Base-by-base conservation (phyloP, 495 filamentous ascomycete species). In the Thozetella sp. region DNA sequence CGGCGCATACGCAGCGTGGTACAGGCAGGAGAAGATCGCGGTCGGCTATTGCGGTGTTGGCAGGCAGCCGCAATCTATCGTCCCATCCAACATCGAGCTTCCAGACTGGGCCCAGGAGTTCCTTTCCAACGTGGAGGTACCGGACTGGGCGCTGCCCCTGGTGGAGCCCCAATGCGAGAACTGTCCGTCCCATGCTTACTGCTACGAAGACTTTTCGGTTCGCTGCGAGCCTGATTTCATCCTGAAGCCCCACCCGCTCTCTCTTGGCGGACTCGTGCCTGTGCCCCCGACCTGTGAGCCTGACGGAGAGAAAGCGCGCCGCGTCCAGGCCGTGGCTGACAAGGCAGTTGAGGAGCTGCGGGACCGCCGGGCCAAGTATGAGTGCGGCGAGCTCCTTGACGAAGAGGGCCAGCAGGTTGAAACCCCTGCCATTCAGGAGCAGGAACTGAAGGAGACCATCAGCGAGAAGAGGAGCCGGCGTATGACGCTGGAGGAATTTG, bases 31-130 rank as follows among this genome's bases (percentile, higher is more conserved):
- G 72, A 97, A 98, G 81, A 75, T 96, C 13, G 91, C 91, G 37
- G 92, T 97, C 45, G 95, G 95, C 24, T 99, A 94, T 71, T 99
- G 95, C 71, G 94, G 93, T 22, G 85, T 95, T 62, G 95, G 93
- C 19, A 83, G 86, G 59, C 78, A 85, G 34, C 85, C 76, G 3
- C 65, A 56, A 15, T 70, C 72, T 54, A 64, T 80, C 26, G 74
- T 84, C 54, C 80, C 81, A 22, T 56, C 66, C 19, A 68, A 64
- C 59, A 68, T 83, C 51, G 69, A 76, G 48, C 67, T 81, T 27
- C 78, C 77, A 2, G 75, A 76, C 52, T 80, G 77, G 77, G 72
- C 74, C 1, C 27, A 48, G 15, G 63, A 72, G 23, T 12, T 79
- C 54, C 75, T 74, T 40, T 65, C 66, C 20, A 73, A 72, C 51